phyloP scores from a whole-genome alignment of 108 stramenopile species.

The Cyclostephanos invisitatus region DNA sequence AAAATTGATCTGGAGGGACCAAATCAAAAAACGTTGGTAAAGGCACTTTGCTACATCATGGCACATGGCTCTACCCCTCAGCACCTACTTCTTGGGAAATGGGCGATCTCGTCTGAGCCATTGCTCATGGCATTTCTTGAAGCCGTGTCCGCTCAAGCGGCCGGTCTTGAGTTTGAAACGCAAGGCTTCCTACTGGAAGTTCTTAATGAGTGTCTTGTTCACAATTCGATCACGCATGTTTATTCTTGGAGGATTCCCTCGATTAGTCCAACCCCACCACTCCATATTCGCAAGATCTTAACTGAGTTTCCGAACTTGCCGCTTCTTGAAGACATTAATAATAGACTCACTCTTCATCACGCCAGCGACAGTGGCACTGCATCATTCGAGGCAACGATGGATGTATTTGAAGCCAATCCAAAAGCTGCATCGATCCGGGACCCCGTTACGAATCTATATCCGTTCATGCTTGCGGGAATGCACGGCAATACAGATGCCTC shows the following conservation, averaged over 20 bases:
- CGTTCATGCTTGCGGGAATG: background rate
- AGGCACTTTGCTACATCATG: background rate
- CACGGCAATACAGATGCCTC: background rate
- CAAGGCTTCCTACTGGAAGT: background rate
- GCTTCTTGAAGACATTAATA: background rate
- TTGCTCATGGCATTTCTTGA: background rate
- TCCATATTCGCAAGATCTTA: conserved; percentile 6
- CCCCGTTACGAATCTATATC: background rate
- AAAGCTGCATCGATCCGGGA: conserved; percentile 2
- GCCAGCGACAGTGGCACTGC: background rate
- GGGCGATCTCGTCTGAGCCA: background rate
- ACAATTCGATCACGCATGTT: background rate
- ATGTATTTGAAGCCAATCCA: conserved; percentile 10
- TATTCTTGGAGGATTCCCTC: background rate
- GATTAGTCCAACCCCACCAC: too few relatives aligned
- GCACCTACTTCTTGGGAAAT: background rate
- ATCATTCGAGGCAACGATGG: background rate
- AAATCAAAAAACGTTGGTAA: background rate
- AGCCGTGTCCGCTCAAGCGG: background rate
- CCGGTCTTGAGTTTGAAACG: background rate
- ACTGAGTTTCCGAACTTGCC: background rate
- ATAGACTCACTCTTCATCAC: conserved; percentile 6
- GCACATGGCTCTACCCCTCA: background rate
- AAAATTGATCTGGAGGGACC: background rate
- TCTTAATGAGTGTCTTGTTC: background rate